Evolutionary conservation across 176 grass and related monocot species (phyloP).

Genomic region (Oropetium thomaeum): DNA sequence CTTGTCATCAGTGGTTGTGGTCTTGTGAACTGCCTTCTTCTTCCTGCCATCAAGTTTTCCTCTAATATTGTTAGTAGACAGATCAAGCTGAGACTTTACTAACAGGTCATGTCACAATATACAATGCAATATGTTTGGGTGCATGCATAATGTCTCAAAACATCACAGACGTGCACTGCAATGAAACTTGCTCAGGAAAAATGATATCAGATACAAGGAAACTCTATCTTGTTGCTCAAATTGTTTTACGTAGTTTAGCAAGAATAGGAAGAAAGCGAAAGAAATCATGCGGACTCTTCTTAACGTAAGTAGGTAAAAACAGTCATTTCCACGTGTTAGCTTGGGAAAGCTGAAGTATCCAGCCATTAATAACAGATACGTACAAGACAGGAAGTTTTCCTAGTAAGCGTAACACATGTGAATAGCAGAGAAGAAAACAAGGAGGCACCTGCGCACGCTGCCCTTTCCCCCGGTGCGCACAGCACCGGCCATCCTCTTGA

Average conservation of each 20-base stretch:
- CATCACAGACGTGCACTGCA: background rate
- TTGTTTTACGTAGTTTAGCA: background rate
- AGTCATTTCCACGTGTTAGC: background rate
- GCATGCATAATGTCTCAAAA: background rate
- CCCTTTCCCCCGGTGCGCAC: slow-evolving; percentile 80
- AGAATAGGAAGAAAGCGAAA: background rate
- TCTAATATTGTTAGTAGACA: background rate
- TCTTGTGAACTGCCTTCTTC: slow-evolving; percentile 91
- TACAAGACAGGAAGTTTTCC: background rate
- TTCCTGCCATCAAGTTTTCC: slow-evolving; percentile 41
- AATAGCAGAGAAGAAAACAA: background rate
- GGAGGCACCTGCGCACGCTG: slow-evolving; percentile 55
- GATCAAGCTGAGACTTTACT: background rate
- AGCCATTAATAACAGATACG: background rate
- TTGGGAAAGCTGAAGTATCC: background rate
- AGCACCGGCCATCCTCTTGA: slow-evolving; percentile 70
- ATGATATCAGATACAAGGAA: background rate
- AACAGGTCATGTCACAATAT: background rate
- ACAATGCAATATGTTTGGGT: background rate
- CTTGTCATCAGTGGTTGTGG: slow-evolving; percentile 77
- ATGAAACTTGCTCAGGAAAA: background rate
- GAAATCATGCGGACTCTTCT: background rate
- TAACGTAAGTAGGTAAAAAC: no score
- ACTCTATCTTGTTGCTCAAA: no score
- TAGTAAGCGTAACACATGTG: background rate